Evolutionary conservation across 495 filamentous ascomycete species (phyloP).

Genomic region (Aspergillus coremiiformis): DNA sequence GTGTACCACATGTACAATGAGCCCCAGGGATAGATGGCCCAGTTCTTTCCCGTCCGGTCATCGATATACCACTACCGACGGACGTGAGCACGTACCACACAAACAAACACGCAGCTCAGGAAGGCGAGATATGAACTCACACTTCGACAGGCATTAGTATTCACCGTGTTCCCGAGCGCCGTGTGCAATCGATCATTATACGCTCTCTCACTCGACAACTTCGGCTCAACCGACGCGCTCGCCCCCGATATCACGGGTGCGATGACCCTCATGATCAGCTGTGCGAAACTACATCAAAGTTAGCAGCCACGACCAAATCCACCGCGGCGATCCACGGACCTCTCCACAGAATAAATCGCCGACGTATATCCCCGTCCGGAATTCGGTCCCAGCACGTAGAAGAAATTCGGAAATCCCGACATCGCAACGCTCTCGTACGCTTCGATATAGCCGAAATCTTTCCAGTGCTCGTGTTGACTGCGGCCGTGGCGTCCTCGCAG

Average conservation of each 20-base stretch:
- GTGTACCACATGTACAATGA: constrained; percentile 11
- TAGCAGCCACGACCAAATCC: neutral
- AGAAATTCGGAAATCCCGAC: constrained; percentile 25
- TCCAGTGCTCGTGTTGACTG: constrained; percentile 10
- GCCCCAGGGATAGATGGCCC: constrained; percentile 14
- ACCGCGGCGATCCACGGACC: constrained; percentile 21
- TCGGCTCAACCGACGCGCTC: constrained; percentile 3
- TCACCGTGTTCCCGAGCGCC: constrained; percentile 9
- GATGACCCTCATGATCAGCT: constrained; percentile 7
- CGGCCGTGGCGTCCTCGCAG: constrained; percentile 4
- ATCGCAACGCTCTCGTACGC: constrained; percentile 20
- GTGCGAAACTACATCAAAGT: neutral
- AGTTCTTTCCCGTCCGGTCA: constrained; percentile 8
- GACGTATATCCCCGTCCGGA: constrained; percentile 20
- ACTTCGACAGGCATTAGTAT: constrained; percentile 7
- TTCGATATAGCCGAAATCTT: constrained; percentile 9
- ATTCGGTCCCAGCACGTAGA: constrained; percentile 22
- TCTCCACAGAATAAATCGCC: constrained; percentile 38
- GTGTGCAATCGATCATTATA: constrained; percentile 1
- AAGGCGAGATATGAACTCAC: constrained; percentile 1
- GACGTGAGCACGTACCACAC: too few species aligned
- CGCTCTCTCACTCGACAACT: constrained; percentile 1
- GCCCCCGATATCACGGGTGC: neutral
- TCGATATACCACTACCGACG: constrained; percentile 11
- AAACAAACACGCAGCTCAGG: neutral